Conservation (phyloP, 495 filamentous ascomycete species). For the Aspergillus mulundensis region DNA sequence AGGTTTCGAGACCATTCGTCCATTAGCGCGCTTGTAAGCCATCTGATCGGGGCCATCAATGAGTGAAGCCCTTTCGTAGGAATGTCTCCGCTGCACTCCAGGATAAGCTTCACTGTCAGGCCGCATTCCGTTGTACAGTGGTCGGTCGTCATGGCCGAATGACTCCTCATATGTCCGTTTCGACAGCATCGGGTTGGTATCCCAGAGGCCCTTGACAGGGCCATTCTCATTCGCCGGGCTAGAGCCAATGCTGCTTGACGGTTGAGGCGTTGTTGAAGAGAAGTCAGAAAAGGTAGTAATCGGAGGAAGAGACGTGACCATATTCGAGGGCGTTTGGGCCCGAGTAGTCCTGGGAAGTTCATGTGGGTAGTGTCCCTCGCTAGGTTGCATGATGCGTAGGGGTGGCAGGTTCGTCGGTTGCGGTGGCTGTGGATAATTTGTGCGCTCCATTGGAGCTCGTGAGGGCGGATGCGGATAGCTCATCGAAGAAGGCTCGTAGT, state of each 20-base stretch:
- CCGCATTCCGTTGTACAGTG: constrained; percentile 51
- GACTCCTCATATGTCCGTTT: constrained; percentile 43
- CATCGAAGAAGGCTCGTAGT: constrained; percentile 31
- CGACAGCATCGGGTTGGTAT: constrained; percentile 25
- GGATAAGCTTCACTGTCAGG: constrained; percentile 36
- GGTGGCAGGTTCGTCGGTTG: constrained; percentile 18
- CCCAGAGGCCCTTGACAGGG: constrained; percentile 30
- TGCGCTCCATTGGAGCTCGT: constrained; percentile 18
- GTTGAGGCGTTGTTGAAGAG: constrained; percentile 19
- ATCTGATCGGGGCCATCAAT: constrained; percentile 38
- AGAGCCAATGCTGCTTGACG: constrained; percentile 22
- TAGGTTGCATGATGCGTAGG: constrained; percentile 23
- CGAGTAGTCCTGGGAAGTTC: constrained; percentile 20
- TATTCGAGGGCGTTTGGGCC: constrained; percentile 23
- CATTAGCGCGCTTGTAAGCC: constrained; percentile 51
- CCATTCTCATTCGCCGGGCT: constrained; percentile 27
- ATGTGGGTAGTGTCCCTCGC: constrained; percentile 23
- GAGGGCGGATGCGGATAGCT: constrained; percentile 31
- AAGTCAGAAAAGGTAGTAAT: constrained; percentile 26
- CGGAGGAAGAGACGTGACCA: constrained; percentile 22
- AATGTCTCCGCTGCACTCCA: constrained; percentile 23
- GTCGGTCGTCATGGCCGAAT: constrained; percentile 38
- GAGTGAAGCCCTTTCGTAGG: constrained; percentile 27
- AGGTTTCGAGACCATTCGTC: constrained; percentile 35
- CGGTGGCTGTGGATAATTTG: constrained; percentile 24